Percentiles rank a stretch among this genome's conserved stretches.
phyloP scores from a whole-genome alignment of 208 protist genomes.

The Angomonas deanei region DNA sequence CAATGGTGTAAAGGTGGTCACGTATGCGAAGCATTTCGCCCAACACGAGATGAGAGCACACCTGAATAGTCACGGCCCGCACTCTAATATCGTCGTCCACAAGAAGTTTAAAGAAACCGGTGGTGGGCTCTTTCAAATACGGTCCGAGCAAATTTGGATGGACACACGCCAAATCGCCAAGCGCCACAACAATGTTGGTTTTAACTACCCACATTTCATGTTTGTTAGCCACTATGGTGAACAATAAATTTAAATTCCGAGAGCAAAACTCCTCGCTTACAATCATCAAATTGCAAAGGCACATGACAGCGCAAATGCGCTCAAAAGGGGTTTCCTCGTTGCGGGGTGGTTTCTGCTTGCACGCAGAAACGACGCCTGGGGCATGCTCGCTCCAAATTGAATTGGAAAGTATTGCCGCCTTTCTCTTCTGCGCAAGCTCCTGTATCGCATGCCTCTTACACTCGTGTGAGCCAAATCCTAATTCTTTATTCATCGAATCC shows the following conservation, averaged over 20 bases:
- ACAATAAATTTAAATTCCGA: conserved; percentile 69
- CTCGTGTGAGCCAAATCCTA: conserved; percentile 78
- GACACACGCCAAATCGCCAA: conserved; percentile 85
- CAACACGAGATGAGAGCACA: conserved; percentile 87
- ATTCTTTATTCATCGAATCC: conserved; percentile 85
- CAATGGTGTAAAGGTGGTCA: conserved; percentile 82
- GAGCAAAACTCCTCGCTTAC: conserved; percentile 70
- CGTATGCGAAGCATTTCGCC: conserved; percentile 87
- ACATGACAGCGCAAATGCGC: conserved; percentile 77
- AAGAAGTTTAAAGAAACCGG: conserved; percentile 82
- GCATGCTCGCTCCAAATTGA: conserved; percentile 70
- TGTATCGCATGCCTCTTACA: conserved; percentile 80
- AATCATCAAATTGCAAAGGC: conserved; percentile 84
- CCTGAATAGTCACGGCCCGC: conserved; percentile 85
- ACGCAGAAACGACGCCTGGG: conserved; percentile 44
- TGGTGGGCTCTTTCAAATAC: conserved; percentile 64
- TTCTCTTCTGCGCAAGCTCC: conserved; percentile 61
- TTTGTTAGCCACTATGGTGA: conserved; percentile 66
- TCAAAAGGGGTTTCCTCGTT: conserved; percentile 32
- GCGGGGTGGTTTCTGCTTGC: conserved; percentile 41
- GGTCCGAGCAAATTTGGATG: conserved; percentile 82
- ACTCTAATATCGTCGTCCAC: conserved; percentile 82
- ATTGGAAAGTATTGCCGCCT: conserved; percentile 56
- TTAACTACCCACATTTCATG: conserved; percentile 84
- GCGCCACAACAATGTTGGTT: conserved; percentile 81